Evolutionary conservation across 768 basidiomycete species (phyloP).

Genomic region (Suillus subluteus): DNA sequence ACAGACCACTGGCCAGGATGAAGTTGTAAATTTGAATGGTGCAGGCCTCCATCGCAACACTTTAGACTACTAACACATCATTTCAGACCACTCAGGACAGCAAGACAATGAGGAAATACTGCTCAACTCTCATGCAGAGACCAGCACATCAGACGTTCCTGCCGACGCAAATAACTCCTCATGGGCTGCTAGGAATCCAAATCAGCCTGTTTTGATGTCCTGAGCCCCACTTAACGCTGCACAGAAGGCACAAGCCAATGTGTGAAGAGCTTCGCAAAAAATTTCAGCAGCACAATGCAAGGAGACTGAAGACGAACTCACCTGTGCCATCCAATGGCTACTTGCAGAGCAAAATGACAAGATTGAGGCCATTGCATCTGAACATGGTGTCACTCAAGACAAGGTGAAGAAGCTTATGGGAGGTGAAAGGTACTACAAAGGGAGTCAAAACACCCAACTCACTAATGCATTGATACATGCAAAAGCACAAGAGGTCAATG

Average conservation of each 20-base stretch:
- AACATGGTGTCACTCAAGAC: neutral
- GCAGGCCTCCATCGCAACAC: neutral
- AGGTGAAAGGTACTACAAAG: slow-evolving; percentile 5
- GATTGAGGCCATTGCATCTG: neutral
- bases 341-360: neutral
- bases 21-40: neutral
- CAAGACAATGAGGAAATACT: no score
- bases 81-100: no score
- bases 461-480: slow-evolving; percentile 3
- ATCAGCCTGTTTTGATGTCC: neutral
- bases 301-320: neutral
- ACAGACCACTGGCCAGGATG: no score
- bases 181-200: neutral
- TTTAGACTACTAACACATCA: neutral
- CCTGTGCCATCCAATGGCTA: neutral
- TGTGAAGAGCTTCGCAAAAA: neutral
- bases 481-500: slow-evolving; percentile 5
- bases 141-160: neutral
- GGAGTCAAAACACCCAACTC: neutral
- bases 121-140: no score
- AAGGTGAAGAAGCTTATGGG: slow-evolving; percentile 10
- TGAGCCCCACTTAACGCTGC: neutral
- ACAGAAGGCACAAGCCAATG: neutral
- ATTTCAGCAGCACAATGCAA: neutral
- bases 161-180: neutral